Base-by-base conservation (phyloP, 805 yeast genomes). In the Yamadazyma sp. region DNA sequence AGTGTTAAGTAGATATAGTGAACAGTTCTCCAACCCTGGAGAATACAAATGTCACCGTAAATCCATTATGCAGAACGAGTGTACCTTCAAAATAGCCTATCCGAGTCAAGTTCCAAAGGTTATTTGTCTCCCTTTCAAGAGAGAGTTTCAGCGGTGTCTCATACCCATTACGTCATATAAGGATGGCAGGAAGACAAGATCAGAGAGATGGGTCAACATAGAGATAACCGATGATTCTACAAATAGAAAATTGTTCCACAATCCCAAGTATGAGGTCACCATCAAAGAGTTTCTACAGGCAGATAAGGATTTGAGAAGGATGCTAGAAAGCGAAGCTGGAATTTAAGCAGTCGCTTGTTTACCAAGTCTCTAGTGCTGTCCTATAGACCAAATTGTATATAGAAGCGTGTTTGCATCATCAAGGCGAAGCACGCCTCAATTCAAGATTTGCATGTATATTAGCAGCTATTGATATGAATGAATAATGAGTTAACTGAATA, bases 111-210 rank as follows among this genome's bases (percentile, higher is more conserved):
- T 58, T 3, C 62, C 60, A 21, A 63, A 64, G 38, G 65, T 66
- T 26, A 57, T 69, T 19, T 69, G 74, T 40, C 48, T 69, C 20
- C 74, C 74, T 11, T 69, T 69, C 48, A 67, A 63, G 37, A 41
- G 74, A 30, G 37, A 66, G 6, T 69, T 69, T 48, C 70, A 64
- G 50, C 44, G 71, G 34, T 69, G 74, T 41, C 45, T 64, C 16
- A 44, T 63, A 12, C 54, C 60, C 2, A 36, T 48, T 6, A 45
- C 49, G 13, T 40, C 27, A 6, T 49, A 38, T 21, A 51, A 54
- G 11, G 38, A 54, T 23, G 68, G 67, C 1, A 54, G 52, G 36
- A 62, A 62, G 41, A 41, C 41, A 9, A 37, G 14, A 12, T 44
- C 36, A 3, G 50, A 60, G 15, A 49, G 54, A 22, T 66, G 71